Evolutionary conservation across 257 asterid genomes (phyloP).

Genomic region (Rauvolfia tetraphylla): DNA sequence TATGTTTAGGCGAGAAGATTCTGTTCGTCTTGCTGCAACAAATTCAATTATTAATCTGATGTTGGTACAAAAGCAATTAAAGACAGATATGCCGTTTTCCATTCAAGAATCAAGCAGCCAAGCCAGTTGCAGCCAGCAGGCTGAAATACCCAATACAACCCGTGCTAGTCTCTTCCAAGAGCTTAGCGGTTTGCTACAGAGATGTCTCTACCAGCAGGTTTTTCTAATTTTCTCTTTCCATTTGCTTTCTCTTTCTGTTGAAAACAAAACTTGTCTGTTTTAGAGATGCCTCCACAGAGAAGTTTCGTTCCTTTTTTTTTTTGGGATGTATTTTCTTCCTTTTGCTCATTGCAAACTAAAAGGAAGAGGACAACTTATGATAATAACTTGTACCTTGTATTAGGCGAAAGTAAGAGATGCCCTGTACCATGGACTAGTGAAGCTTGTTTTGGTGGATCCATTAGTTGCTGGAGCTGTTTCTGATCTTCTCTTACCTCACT

Average conservation of each 20-base stretch:
- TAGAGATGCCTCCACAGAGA: not conserved
- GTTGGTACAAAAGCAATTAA: conserved; percentile 58
- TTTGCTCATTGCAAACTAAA: not conserved
- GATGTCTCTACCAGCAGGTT: conserved; percentile 92
- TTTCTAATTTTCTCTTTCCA: conserved; percentile 10
- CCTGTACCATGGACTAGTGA: conserved; percentile 64
- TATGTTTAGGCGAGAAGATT: conserved; percentile 78
- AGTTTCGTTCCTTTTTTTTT: not conserved
- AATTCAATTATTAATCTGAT: conserved; percentile 63
- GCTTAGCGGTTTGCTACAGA: conserved; percentile 77
- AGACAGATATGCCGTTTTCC: conserved; percentile 49
- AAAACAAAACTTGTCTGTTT: not conserved
- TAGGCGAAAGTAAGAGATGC: conserved; percentile 70
- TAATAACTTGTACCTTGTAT: conserved; percentile 13
- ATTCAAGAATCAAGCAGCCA: conserved; percentile 90
- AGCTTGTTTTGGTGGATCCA: conserved; percentile 81
- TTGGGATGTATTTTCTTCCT: conserved; percentile 2
- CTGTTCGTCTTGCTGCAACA: conserved; percentile 71
- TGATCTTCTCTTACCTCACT: conserved; percentile 71
- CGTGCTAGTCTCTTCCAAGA: conserved; percentile 65
- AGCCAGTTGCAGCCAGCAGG: conserved; percentile 88
- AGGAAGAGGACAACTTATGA: not conserved
- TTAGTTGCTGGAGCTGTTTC: conserved; percentile 47
- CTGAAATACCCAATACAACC: conserved; percentile 41
- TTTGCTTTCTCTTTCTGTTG: conserved; percentile 8